Percentiles rank a stretch among this genome's conserved stretches.
phyloP scores from a whole-genome alignment of 768 basidiomycete species.

The Podaxis carcinomalis region DNA sequence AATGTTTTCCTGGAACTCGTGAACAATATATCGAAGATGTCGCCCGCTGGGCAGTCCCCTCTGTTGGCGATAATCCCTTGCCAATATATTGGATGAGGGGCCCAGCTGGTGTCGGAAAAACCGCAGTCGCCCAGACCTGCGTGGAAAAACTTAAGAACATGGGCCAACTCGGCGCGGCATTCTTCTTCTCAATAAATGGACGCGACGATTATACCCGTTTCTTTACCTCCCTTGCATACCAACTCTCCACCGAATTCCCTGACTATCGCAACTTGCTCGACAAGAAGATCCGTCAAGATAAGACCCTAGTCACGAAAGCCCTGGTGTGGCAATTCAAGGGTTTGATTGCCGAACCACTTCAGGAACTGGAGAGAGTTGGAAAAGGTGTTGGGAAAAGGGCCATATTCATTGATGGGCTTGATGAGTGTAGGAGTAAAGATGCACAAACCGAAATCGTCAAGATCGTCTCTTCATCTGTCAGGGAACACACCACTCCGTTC shows the following conservation, averaged over 20 bases:
- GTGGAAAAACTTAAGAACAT: neutral
- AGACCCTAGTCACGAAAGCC: neutral
- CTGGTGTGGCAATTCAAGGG: neutral
- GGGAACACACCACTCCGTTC: neutral
- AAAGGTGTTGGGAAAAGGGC: neutral
- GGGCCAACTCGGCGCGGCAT: conserved; percentile 4
- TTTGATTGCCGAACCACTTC: neutral
- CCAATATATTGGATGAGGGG: conserved; percentile 1
- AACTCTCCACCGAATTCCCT: neutral
- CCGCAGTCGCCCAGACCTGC: conserved; percentile 3
- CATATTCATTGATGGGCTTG: neutral
- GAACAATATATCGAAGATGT: conserved; percentile 7
- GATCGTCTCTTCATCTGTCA: neutral
- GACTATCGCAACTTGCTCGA: neutral
- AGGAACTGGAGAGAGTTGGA: neutral
- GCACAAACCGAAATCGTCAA: neutral
- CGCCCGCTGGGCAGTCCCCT: neutral
- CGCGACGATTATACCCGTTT: neutral
- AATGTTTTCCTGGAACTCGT: conserved; percentile 10
- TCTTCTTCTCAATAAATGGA: conserved; percentile 5
- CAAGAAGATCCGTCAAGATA: neutral
- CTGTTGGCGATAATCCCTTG: neutral
- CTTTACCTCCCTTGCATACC: conserved; percentile 5
- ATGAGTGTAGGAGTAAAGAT: neutral
- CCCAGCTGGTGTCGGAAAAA: neutral